Percentiles rank a stretch among this genome's conserved stretches.
phyloP scores from a whole-genome alignment of 306 rosid species.

The Trifolium fragiferum region DNA sequence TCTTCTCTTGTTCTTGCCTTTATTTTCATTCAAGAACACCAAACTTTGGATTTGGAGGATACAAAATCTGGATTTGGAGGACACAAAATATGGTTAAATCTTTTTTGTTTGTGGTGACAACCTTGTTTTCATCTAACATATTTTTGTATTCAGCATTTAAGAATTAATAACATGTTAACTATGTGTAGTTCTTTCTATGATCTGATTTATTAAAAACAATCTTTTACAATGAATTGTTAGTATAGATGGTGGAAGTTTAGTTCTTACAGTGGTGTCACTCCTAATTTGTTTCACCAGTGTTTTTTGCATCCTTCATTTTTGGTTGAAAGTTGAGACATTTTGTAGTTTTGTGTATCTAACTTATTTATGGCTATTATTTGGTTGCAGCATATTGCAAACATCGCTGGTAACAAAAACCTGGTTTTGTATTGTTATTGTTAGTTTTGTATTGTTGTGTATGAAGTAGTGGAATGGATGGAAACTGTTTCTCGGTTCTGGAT shows the following conservation, averaged over 20 bases:
- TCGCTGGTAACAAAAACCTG: conserved; percentile 87
- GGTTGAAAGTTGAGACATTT: background rate
- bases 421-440: too few species aligned
- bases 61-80: too few species aligned
- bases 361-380: conserved; percentile 25
- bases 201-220: background rate
- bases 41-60: too few species aligned
- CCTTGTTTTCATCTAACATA: background rate
- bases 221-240: background rate
- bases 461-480: too few species aligned
- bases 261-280: background rate
- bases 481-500: too few species aligned
- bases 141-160: background rate
- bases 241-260: background rate
- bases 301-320: conserved; percentile 1
- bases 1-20: too few species aligned
- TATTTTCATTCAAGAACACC: too few species aligned
- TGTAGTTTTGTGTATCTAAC: conserved; percentile 25
- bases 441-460: too few species aligned
- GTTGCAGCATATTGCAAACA: conserved; percentile 95
- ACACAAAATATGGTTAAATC: too few species aligned
- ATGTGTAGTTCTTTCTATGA: too few species aligned
- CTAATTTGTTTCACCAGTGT: background rate
- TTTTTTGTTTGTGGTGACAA: too few species aligned
- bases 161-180: background rate